Evolutionary conservation across 768 basidiomycete genomes (phyloP), one percentile per base, ranked within the genome.

Genomic region (Rhodotorula babjevae): DNA sequence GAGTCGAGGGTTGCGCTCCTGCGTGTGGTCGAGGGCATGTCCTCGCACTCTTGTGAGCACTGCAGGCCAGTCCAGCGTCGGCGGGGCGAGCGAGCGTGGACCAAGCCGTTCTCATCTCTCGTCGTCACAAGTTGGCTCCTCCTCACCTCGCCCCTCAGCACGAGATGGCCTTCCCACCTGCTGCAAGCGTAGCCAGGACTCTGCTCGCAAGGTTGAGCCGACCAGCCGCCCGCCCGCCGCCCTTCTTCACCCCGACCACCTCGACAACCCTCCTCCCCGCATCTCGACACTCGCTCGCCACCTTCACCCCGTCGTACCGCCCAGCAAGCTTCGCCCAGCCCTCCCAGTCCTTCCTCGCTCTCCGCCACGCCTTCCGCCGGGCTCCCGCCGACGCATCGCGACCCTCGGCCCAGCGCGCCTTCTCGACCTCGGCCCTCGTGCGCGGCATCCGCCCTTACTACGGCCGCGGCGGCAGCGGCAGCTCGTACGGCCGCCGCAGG

Each of bases 301-400:
- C 27, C 25, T 60, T 60, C 42, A 60, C 59, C 25, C 59, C 59
- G 8, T 60, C 59, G 25, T 60, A 27, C 42, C 25, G 23, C 23
- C 27, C 42, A 2, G 27, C 11, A 2, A 8, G 29, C 8, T 18
- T 18, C 7, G 60, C 46, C 1, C 23, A 1, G 29, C 61, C 57
- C 1, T 49, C 65, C 16, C 23, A 29, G 15, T 11, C 42, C 31
- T 65, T 59, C 33, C 5, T 25, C 46, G 21, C 9, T 25, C 65
- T 65, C 31, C 56, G 56, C 29, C 21, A 23, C 19, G 36, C 63
- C 3, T 64, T 64, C 57, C 57, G 15, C 3, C 42, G 8, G 18
- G 0, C 33, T 12, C 0, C 12, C 44, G 8, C n/a, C 42, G 2
- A n/a, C n/a, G n/a, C n/a, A n/a, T n/a, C 21, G 2, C 27, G 25